phyloP scores from a whole-genome alignment of 2,329 filamentous ascomycete species.

The Stemphylium beticola region DNA sequence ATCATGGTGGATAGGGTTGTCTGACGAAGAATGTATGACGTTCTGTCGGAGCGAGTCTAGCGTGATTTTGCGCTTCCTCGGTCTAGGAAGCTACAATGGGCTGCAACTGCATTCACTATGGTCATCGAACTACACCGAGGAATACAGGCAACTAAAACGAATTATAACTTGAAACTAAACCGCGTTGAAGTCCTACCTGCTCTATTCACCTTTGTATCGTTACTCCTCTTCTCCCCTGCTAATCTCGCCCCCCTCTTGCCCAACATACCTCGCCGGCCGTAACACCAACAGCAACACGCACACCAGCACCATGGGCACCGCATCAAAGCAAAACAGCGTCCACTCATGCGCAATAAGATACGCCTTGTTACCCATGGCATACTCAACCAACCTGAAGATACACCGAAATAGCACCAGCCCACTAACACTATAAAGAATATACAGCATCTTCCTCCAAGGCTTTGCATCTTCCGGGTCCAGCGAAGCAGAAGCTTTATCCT shows the following conservation, averaged over 20 bases:
- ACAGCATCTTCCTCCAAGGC: conserved; percentile 37
- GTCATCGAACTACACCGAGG: too few species aligned
- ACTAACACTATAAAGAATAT: conserved; percentile 55
- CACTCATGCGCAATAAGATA: conserved; percentile 55
- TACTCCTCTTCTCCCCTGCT: neutral
- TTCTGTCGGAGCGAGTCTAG: too few species aligned
- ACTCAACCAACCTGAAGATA: conserved; percentile 60
- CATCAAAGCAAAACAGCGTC: conserved; percentile 57
- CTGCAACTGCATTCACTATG: too few species aligned
- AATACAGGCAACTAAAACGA: too few species aligned
- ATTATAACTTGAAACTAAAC: too few species aligned
- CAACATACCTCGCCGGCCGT: conserved; percentile 30
- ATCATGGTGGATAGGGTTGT: neutral
- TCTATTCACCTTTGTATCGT: neutral
- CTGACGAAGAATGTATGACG: too few species aligned
- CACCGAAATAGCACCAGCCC: conserved; percentile 58
- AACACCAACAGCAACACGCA: conserved; percentile 48
- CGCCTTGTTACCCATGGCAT: conserved; percentile 54
- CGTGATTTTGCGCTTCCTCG: too few species aligned
- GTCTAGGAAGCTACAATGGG: too few species aligned
- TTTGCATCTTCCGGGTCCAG: neutral
- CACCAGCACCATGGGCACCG: conserved; percentile 53
- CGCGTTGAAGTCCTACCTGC: neutral
- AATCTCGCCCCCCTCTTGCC: neutral
- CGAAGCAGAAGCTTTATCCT: neutral